Evolutionary conservation across 352 stramenopile species (phyloP).

Genomic region (Pythium dissimile): DNA sequence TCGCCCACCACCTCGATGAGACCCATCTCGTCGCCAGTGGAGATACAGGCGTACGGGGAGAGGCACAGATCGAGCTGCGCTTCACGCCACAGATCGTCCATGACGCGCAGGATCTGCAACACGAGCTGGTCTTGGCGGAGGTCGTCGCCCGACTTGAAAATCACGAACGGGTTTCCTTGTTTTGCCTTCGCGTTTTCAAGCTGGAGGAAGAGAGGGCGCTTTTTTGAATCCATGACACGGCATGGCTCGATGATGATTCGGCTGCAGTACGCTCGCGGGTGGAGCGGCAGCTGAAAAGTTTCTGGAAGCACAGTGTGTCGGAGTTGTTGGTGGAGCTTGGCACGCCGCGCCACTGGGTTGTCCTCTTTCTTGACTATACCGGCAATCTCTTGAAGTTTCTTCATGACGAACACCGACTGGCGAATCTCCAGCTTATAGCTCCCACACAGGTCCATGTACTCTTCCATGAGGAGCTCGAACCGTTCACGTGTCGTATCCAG

Average conservation of each 20-base stretch:
- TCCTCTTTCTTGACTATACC: conserved; percentile 53
- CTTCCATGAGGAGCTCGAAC: conserved; percentile 62
- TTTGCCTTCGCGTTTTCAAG: conserved; percentile 72
- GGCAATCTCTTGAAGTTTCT: conserved; percentile 82
- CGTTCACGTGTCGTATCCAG: conserved; percentile 53
- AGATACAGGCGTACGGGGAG: conserved; percentile 83
- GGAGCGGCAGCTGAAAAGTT: conserved; percentile 87
- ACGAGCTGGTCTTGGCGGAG: conserved; percentile 93
- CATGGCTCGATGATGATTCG: conserved; percentile 77
- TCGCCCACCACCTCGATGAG: conserved; percentile 90
- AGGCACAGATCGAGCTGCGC: conserved; percentile 83
- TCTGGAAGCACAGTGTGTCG: conserved; percentile 56
- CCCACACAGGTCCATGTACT: conserved; percentile 89
- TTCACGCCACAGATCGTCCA: conserved; percentile 90
- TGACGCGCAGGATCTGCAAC: conserved; percentile 88
- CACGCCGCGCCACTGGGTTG: conserved; percentile 31
- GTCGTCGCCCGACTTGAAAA: conserved; percentile 93
- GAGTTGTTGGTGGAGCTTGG: conserved; percentile 62
- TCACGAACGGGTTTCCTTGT: conserved; percentile 63
- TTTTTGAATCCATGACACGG: conserved; percentile 93
- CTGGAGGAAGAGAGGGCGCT: conserved; percentile 87
- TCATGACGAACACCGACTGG: conserved; percentile 91
- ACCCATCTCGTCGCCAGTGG: conserved; percentile 82
- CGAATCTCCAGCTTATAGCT: conserved; percentile 86
- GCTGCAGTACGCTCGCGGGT: conserved; percentile 79